Base-by-base conservation (phyloP, 2,329 filamentous ascomycete genomes). In the Trichoderma hamatum region DNA sequence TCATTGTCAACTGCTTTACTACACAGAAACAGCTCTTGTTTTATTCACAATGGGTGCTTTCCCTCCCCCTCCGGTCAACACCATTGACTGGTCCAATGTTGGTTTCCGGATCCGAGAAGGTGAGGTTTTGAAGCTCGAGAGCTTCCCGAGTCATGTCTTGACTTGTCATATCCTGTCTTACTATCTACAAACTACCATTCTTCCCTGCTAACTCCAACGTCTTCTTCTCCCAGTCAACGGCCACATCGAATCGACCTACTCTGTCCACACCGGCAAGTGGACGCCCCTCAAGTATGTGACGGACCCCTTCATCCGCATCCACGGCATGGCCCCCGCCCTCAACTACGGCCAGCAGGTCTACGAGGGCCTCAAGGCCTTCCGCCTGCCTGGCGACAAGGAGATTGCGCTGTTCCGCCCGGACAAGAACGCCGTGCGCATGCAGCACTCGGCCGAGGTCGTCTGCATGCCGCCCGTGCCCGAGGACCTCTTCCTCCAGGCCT, bases 261-360 rank as follows among this genome's bases (percentile, higher is more conserved):
- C 90, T 70, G 83, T 87, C 73, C 85, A 89, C 72, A 93, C 90
- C 2, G 89, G 89, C 61, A 80, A 90, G 85, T 97, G 94, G 94
- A 88, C 90, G 0, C 80, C 89, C 16, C 93, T 93, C 30, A 83
- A 86, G 72, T 97, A 97, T 82, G 89, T 97, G 71, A 82, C 88
- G 70, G 92, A 95, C 75, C 95, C 95, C 7, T 94, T 87, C 83
- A 88, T 98, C 75, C 90, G 90, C 73, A 89, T 98, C 77, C 95
- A 98, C 81, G 96, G 95, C 80, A 96, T 99, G 92, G 90, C 94
- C 0, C 94, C 96, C 0, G 95, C 89, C 54, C 88, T 98, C 73
- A 99, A 99, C 86, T 99, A 99, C 80, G 94, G 95, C 69, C 94
- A 97, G 78, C 96, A 98, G 83, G 95, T 93, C 75, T 99, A 97